Evolutionary conservation across 257 asterid genomes (phyloP), one percentile per base, ranked within the genome.

Genomic region (Linaria vulgaris): DNA sequence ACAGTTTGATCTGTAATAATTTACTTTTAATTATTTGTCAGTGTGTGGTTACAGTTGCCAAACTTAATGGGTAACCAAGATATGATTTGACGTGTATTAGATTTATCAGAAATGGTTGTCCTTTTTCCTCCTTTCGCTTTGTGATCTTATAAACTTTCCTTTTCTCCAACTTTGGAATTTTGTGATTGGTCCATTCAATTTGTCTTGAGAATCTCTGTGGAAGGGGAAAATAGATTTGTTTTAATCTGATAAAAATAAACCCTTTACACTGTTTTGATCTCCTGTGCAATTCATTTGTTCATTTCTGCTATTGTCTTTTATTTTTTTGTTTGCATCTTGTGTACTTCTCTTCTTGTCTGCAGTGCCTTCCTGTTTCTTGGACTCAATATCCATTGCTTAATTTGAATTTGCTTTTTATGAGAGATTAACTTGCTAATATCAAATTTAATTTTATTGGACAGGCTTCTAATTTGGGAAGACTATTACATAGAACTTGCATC

Each of bases 381-480:
- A 63, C 76, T 72, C 50, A 69, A 55, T 79, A 66, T 73, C 59
- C 73, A 27, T 64, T 41, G 31, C 11, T 14, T 58, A 25, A 63
- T 30, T 71, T 71, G 41, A 55, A 25, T 34, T 25, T 49, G 16
- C 5, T n/a, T n/a, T 34, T 25, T 66, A 41, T 38, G 56, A 30
- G 44, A 22, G 22, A 8, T 58, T 43, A 21, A 15, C 21, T 12
- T 66, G 58, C 50, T 51, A 25, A 34, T 17, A 21, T 13, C 43
- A 12, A 56, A 55, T 37, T 23, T 13, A 45, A 24, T 70, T 66
- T 22, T 56, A 24, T 59, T 57, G 66, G 51, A 63, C 83, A 88
- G 96, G 83, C 75, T 85, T 69, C 76, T 88, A 74, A 80, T 88
- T 64, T 85, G 86, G 91, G 95, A 88, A 71, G 96, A 88, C 61